Conservation (phyloP, 139 green algal species). For the Chlorella vulgaris region DNA sequence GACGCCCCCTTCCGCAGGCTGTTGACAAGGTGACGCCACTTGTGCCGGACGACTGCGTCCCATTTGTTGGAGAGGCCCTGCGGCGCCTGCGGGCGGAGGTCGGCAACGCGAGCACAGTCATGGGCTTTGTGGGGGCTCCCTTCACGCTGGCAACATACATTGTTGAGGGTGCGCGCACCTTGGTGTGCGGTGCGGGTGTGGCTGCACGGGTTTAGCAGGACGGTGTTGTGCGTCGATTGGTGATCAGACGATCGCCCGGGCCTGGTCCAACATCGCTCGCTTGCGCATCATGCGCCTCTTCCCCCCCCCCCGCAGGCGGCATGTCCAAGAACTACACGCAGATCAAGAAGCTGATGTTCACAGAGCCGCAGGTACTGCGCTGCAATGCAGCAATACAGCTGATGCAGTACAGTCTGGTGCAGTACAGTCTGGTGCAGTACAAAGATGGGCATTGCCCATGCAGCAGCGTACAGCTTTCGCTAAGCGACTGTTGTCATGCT, state of each 20-base stretch:
- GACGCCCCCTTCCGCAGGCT: slow-evolving; percentile 48
- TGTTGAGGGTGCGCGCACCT: slow-evolving; percentile 68
- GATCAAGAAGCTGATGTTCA: slow-evolving; percentile 89
- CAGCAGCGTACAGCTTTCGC: background rate
- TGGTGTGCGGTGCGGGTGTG: background rate
- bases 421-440: no score
- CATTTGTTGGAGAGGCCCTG: slow-evolving; percentile 89
- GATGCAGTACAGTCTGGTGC: background rate
- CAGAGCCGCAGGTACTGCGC: slow-evolving; percentile 55
- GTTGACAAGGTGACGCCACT: slow-evolving; percentile 81
- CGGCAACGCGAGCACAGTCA: slow-evolving; percentile 75
- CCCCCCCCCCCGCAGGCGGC: slow-evolving; percentile 48
- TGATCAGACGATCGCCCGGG: no score
- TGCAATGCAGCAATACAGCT: background rate
- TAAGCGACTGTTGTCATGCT: background rate
- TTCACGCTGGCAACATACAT: slow-evolving; percentile 97
- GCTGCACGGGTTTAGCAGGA: no score
- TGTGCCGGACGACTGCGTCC: slow-evolving; percentile 69
- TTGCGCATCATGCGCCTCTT: background rate
- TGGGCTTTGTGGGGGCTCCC: slow-evolving; percentile 93
- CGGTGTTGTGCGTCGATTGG: no score
- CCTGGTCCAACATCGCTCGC: no score
- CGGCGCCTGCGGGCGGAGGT: slow-evolving; percentile 73
- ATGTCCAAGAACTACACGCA: slow-evolving; percentile 87
- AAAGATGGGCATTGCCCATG: no score